phyloP scores from a whole-genome alignment of 345 rosid genomes.

The Triadica sebifera region DNA sequence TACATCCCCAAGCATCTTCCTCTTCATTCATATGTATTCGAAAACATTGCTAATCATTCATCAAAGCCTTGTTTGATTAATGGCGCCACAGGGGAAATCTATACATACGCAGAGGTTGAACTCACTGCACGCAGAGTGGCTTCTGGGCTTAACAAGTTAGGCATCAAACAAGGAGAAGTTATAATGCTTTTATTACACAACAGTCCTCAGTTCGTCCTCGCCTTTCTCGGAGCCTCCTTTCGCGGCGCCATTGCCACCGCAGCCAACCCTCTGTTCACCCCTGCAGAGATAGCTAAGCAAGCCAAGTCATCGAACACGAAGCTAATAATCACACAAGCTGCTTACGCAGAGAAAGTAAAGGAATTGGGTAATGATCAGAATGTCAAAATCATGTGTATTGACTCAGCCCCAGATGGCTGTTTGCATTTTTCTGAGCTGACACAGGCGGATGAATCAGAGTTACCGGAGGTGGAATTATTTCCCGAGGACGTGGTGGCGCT shows the following conservation, averaged over 20 bases:
- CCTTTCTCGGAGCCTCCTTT: slow-evolving; percentile 78
- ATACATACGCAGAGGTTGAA: slow-evolving; percentile 69
- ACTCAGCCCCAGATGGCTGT: slow-evolving; percentile 48
- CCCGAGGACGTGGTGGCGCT: slow-evolving; percentile 83
- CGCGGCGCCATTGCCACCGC: slow-evolving; percentile 70
- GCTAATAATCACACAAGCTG: slow-evolving; percentile 60
- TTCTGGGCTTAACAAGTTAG: slow-evolving; percentile 52
- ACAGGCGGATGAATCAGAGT: slow-evolving; percentile 35
- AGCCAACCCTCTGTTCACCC: slow-evolving; percentile 81
- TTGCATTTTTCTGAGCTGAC: slow-evolving; percentile 66
- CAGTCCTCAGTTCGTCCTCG: slow-evolving; percentile 58
- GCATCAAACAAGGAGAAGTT: slow-evolving; percentile 59
- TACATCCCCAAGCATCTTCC: slow-evolving; percentile 29
- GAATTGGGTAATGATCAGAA: slow-evolving; percentile 11
- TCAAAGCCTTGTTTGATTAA: slow-evolving; percentile 44
- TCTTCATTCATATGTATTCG: slow-evolving; percentile 23
- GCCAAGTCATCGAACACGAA: slow-evolving; percentile 51
- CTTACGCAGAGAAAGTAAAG: slow-evolving; percentile 51
- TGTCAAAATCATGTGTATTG: slow-evolving; percentile 39
- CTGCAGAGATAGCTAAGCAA: slow-evolving; percentile 74
- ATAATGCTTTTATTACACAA: slow-evolving; percentile 75
- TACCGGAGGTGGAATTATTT: slow-evolving; percentile 34
- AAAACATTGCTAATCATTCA: slow-evolving; percentile 15
- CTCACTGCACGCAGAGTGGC: slow-evolving; percentile 57
- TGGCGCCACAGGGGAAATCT: slow-evolving; percentile 51